phyloP scores from a whole-genome alignment of 805 yeast genomes.

The Lipomyces lipofer region DNA sequence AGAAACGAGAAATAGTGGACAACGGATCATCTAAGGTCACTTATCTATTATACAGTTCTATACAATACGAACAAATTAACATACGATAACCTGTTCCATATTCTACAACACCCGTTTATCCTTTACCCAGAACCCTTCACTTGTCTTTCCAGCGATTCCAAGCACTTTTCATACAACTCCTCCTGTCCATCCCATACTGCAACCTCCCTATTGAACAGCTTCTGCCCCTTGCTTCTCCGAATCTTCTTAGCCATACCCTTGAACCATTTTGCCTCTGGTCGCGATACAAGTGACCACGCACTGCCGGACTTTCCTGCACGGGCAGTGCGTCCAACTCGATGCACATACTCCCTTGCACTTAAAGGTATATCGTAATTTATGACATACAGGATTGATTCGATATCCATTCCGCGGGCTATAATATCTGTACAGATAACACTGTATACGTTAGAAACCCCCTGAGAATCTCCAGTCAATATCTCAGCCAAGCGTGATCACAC shows the following conservation, averaged over 20 bases:
- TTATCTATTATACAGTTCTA: too few species aligned
- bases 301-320: constrained; percentile 81
- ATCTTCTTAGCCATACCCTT: constrained; percentile 33
- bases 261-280: constrained; percentile 64
- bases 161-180: constrained; percentile 46
- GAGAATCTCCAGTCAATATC: constrained; percentile 4
- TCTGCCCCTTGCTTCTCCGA: constrained; percentile 33
- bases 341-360: constrained; percentile 88
- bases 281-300: constrained; percentile 76
- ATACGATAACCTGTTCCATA: too few species aligned
- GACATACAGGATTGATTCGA: constrained; percentile 67
- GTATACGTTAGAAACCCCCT: neutral
- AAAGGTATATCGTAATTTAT: constrained; percentile 89
- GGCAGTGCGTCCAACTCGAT: constrained; percentile 96
- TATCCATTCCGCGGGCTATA: constrained; percentile 93
- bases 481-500: neutral
- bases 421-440: constrained; percentile 73
- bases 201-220: constrained; percentile 34
- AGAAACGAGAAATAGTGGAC: too few species aligned
- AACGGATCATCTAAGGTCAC: too few species aligned
- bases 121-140: too few species aligned
- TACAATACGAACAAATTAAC: too few species aligned
- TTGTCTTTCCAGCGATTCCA: constrained; percentile 49
- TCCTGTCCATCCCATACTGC: constrained; percentile 43
- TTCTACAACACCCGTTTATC: too few species aligned